Percentiles rank a stretch among this genome's conserved stretches.
These are phyloP conservation scores for Colletotrichum scovillei DNA, from an alignment of 2,329 filamentous ascomycete genomes.

Conservation along the genomic window DNA sequence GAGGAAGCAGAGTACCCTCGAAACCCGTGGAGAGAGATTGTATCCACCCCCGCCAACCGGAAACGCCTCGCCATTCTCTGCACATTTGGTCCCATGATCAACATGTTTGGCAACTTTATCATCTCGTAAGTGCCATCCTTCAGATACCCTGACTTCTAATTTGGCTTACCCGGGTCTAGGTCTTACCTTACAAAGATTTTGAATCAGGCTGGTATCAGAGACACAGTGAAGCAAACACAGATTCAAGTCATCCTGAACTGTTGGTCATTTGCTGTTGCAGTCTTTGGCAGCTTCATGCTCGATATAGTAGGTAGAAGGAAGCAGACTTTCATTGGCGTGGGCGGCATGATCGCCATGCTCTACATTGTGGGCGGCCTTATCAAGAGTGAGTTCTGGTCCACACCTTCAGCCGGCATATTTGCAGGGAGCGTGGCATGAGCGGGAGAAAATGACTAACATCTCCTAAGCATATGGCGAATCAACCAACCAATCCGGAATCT, in stretches of 20 bases:
- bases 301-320: slow-evolving; percentile 47
- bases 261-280: slow-evolving; percentile 47
- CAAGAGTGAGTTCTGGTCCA: slow-evolving; percentile 35
- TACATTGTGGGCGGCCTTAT: slow-evolving; percentile 42
- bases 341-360: slow-evolving; percentile 40
- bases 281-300: slow-evolving; percentile 47
- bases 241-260: slow-evolving; percentile 50
- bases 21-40: slow-evolving; percentile 43
- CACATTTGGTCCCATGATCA: slow-evolving; percentile 41
- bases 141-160: background rate
- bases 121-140: slow-evolving; percentile 39
- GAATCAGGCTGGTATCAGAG: slow-evolving; percentile 43
- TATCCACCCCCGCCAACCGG: slow-evolving; percentile 40
- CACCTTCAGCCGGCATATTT: background rate
- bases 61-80: slow-evolving; percentile 41
- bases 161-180: slow-evolving; percentile 10
- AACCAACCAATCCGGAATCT: slow-evolving; percentile 46
- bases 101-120: slow-evolving; percentile 46
- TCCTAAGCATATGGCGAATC: slow-evolving; percentile 39
- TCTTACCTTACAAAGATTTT: slow-evolving; percentile 45
- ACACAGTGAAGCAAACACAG: slow-evolving; percentile 40
- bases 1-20: slow-evolving; percentile 41
- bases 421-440: background rate
- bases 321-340: slow-evolving; percentile 42
- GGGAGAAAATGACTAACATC: slow-evolving; percentile 45